Base-by-base conservation (phyloP, 73 alveolate species). In the Blepharisma japonicum region DNA sequence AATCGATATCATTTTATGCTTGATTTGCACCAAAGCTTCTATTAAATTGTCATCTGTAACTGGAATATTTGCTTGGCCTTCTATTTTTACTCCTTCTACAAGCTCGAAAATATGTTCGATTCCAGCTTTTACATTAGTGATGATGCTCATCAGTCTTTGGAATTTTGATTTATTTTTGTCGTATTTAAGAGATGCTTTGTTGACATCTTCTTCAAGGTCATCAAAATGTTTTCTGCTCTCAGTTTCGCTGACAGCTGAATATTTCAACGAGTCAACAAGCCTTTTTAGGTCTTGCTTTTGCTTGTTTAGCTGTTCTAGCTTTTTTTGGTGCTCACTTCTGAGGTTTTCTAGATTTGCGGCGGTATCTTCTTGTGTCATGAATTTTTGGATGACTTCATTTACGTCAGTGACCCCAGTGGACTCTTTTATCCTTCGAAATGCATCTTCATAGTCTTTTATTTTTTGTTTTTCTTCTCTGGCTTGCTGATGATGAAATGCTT, bases 301-400 rank as follows among this genome's bases (percentile, higher is more conserved):
- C 50, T 89, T 90, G 68, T 90, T 86, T 55, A 94, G 85, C 42
- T 71, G 83, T 47, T 84, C 86, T 6, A 87, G 66, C 89, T 89
- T 94, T 56, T 88, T 87, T 61, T 94, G 97, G 82, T 90, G 82
- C 45, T 94, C 98, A 51, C 83, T 90, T 72, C 93, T 84, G 48
- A 92, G 89, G 72, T 94, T 94, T 80, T 81, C 81, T 55, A 96
- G 87, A 72, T 91, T 91, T n/a, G 81, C 87, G 56, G 84, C 82
- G 0, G 99, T 96, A 77, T 95, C 99, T 66, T 89, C 96, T 84
- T 96, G 95, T 51, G 98, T 96, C 18, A 97, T 93, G 82, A 93
- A 97, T 85, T 96, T 96, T 81, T 96, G 96, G 71, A 97, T 95
- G 77, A 97, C 91, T 83, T 97, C 99, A 87, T 97, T 97, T 39